Base-by-base conservation (phyloP, 345 rosid species). In the Reutealis trisperma region DNA sequence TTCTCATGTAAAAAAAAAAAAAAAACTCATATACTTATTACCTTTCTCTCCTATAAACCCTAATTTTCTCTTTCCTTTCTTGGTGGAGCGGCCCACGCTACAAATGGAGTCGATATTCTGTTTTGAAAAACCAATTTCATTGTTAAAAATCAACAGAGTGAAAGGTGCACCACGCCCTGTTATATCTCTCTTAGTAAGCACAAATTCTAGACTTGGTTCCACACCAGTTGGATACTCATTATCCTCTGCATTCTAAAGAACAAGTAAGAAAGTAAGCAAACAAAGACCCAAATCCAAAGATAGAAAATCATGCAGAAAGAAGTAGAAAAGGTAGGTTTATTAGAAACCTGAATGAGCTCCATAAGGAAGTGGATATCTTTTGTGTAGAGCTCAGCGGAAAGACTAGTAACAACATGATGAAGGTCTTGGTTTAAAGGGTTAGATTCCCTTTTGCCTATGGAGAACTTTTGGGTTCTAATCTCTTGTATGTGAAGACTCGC, bases 331-430 rank as follows among this genome's bases (percentile, higher is more conserved):
- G 21, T 10, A 12, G 30, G 30, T 27, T 27, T 27, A 27, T 27
- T 27, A 27, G 30, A 27, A 67, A 76, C 77, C 72, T 72, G 80
- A 60, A 80, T 80, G 8, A 80, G 74, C 37, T 80, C 75, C 84
- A 73, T 81, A 2, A 77, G 70, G 42, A 81, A 68, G 70, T 73
- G 77, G 49, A 73, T 61, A 77, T 77, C 72, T 68, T 73, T 77
- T 15, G 80, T 21, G 55, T 77, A 81, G 25, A 81, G 54, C 41
- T 81, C 72, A 11, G 78, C 75, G 3, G 84, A 81, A 59, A 81
- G 80, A 77, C 82, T 75, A 68, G 82, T 84, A 0, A 88, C 88
- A 9, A 92, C 90, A 7, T 87, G 87, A 47, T 92, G 88, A 63
- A 90, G 89, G 74, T 86, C 88, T 59, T 84, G 87, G 2, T 71